phyloP scores from a whole-genome alignment of 257 asterid genomes.

The Leptodermis oblonga region DNA sequence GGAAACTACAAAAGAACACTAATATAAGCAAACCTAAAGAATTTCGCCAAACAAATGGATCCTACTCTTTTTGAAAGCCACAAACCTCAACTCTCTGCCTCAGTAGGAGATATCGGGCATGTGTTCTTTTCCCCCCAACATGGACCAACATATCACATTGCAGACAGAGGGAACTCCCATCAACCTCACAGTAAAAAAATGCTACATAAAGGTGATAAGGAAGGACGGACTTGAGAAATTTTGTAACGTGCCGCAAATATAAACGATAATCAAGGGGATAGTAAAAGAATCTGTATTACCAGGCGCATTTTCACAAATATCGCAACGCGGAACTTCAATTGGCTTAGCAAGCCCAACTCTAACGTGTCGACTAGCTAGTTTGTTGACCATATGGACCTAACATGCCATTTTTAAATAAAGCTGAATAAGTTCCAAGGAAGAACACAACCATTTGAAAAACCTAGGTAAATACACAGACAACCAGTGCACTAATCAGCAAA shows the following conservation, averaged over 20 bases:
- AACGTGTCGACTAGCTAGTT: constrained; percentile 89
- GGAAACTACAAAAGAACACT: constrained; percentile 61
- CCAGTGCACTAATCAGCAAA: neutral
- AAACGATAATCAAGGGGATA: constrained; percentile 16
- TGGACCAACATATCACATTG: constrained; percentile 94
- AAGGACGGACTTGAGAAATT: constrained; percentile 10
- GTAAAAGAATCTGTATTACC: constrained; percentile 43
- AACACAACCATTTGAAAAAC: neutral
- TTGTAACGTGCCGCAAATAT: constrained; percentile 9
- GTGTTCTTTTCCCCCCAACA: constrained; percentile 97
- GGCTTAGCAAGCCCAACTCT: constrained; percentile 95
- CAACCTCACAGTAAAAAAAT: constrained; percentile 93
- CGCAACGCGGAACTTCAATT: constrained; percentile 71
- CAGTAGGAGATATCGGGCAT: constrained; percentile 77
- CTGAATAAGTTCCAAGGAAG: neutral
- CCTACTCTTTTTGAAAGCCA: constrained; percentile 17
- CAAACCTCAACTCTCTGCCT: constrained; percentile 98
- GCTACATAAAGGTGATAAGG: constrained; percentile 47
- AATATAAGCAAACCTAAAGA: constrained; percentile 16
- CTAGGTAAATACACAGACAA: neutral
- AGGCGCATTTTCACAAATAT: constrained; percentile 89
- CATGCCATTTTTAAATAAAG: constrained; percentile 5
- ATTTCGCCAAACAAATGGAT: neutral
- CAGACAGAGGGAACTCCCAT: constrained; percentile 91
- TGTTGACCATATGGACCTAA: constrained; percentile 92